Evolutionary conservation across 805 yeast genomes (phyloP).

Genomic region (Candida boidinii): DNA sequence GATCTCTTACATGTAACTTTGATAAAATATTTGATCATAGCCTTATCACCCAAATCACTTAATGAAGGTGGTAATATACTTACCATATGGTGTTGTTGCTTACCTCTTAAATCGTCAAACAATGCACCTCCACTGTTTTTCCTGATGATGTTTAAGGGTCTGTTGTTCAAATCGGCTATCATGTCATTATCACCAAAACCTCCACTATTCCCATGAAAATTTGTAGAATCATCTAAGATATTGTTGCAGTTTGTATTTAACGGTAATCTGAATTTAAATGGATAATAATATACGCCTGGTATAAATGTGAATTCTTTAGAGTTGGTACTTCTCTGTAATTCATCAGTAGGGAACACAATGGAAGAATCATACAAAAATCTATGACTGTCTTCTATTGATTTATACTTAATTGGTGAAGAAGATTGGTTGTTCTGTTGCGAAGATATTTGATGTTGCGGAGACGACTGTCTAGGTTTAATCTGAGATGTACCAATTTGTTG

Average conservation of each 20-base stretch:
- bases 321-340: conserved; percentile 33
- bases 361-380: conserved; percentile 38
- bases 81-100: conserved; percentile 11
- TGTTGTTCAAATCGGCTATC: conserved; percentile 2
- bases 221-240: conserved; percentile 6
- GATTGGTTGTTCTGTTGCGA: conserved; percentile 4
- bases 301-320: conserved; percentile 37
- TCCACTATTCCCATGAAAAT: conserved; percentile 5
- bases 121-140: too few relatives aligned
- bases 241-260: conserved; percentile 28
- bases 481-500: too few relatives aligned
- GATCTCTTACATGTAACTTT: conserved; percentile 53
- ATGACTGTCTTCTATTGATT: conserved; percentile 27
- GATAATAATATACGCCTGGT: conserved; percentile 43
- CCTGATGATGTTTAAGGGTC: too few relatives aligned
- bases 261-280: conserved; percentile 39
- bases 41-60: conserved; percentile 18
- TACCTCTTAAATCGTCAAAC: too few relatives aligned
- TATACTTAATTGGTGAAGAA: conserved; percentile 7
- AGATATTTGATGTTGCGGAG: too few relatives aligned
- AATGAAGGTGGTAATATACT: conserved; percentile 19
- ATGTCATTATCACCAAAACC: conserved; percentile 7
- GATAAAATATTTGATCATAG: conserved; percentile 41
- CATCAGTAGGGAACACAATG: conserved; percentile 45
- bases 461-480: too few relatives aligned